Evolutionary conservation across 2,329 filamentous ascomycete genomes (phyloP).

Genomic region (Diaporthe caulivora): DNA sequence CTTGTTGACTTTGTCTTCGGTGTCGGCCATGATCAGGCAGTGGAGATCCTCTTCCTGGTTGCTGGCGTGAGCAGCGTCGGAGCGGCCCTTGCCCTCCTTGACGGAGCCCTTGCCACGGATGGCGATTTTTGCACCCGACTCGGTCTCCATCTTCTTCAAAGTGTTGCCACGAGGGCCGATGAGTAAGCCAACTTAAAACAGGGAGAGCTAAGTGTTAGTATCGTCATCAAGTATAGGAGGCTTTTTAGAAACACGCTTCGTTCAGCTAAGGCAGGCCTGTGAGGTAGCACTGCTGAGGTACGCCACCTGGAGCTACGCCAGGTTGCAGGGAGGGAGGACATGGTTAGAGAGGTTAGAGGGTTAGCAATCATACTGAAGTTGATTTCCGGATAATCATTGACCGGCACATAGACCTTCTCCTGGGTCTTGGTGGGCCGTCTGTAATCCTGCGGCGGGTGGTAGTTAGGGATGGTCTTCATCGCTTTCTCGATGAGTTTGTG

Average conservation of each 20-base stretch:
- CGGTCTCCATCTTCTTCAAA: conserved; percentile 98
- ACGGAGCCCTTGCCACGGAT: conserved; percentile 99
- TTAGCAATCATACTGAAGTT: conserved; percentile 99
- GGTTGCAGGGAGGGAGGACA: conserved; percentile 58
- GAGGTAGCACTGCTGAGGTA: conserved; percentile 44
- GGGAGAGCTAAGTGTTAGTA: conserved; percentile 94
- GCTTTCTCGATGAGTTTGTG: conserved; percentile 99
- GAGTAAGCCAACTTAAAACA: conserved; percentile 98
- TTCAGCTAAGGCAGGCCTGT: conserved; percentile 51
- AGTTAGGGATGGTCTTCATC: conserved; percentile 99
- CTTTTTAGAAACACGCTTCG: conserved; percentile 50
- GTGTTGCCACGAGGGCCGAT: conserved; percentile 99
- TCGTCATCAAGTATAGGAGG: conserved; percentile 52
- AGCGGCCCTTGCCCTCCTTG: conserved; percentile 99
- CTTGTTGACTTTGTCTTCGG: conserved; percentile 99
- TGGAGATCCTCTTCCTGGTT: conserved; percentile 99
- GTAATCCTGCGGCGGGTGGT: conserved; percentile 98
- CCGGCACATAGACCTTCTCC: conserved; percentile 99
- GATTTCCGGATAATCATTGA: conserved; percentile 99
- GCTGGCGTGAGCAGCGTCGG: conserved; percentile 98
- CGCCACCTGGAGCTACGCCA: conserved; percentile 57
- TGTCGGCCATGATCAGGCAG: conserved; percentile 99
- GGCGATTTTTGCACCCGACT: conserved; percentile 98
- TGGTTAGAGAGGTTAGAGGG: conserved; percentile 87
- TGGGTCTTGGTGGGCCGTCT: conserved; percentile 99